A percentile compares a stretch with the other conserved stretches of the same genome.
These are phyloP conservation scores for Scorias spongiosa DNA, from an alignment of 2,329 filamentous ascomycete genomes.

Conservation along the genomic window DNA sequence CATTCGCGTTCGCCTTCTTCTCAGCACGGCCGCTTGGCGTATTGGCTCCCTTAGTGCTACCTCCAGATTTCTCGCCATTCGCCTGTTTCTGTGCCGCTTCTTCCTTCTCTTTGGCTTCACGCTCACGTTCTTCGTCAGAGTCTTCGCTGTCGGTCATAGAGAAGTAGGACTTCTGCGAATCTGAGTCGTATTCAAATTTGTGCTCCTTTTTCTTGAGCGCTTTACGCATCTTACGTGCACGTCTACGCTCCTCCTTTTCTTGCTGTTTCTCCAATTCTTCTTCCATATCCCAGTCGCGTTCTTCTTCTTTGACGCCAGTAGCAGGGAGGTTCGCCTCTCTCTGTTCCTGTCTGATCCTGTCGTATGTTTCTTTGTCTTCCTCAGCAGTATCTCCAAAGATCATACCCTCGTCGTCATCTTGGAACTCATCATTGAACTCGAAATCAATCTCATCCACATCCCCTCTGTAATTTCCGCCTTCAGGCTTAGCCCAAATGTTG, in stretches of 20 bases:
- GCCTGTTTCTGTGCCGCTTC: conserved; percentile 34
- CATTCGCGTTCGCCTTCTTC: conserved; percentile 35
- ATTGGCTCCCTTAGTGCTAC: conserved; percentile 55
- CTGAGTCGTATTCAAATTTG: conserved; percentile 71
- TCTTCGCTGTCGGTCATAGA: conserved; percentile 43
- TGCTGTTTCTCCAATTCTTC: conserved; percentile 50
- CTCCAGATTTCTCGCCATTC: conserved; percentile 36
- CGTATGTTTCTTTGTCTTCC: conserved; percentile 47
- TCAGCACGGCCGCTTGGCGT: conserved; percentile 45
- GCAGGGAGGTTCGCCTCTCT: conserved; percentile 71
- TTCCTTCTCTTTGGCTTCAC: conserved; percentile 42
- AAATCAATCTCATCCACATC: conserved; percentile 54
- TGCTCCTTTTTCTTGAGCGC: conserved; percentile 72
- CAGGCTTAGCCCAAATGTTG: conserved; percentile 20
- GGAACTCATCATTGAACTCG: conserved; percentile 55
- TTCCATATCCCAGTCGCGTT: conserved; percentile 44
- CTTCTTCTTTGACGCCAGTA: conserved; percentile 34
- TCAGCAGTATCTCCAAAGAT: conserved; percentile 70
- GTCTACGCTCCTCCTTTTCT: conserved; percentile 53
- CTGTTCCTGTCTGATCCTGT: conserved; percentile 59
- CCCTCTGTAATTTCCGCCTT: conserved; percentile 31
- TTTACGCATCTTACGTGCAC: conserved; percentile 66
- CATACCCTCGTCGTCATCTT: conserved; percentile 71
- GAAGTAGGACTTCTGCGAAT: conserved; percentile 44
- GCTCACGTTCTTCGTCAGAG: conserved; percentile 49